Base-by-base conservation (phyloP, 371 early-diverging fungal species). In the Sporodiniella umbellata region DNA sequence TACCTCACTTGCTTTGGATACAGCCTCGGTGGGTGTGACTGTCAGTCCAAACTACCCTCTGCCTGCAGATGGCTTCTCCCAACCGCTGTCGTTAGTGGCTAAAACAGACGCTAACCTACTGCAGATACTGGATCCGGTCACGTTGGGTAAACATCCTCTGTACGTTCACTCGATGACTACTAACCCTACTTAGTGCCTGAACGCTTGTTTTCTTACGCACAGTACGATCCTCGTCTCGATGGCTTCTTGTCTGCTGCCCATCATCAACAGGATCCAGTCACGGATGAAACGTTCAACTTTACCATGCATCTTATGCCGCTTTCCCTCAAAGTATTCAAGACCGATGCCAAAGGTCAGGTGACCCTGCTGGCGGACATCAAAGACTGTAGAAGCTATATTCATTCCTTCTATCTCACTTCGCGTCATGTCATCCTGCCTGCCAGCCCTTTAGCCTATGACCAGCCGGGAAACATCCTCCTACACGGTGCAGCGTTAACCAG, bases 91-190 rank as follows among this genome's bases (percentile, higher is more conserved):
- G 0, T 51, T 86, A 33, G 69, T 88, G 3, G 54, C 74, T 31
- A 84, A 70, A 26, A 82, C 84, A 1, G 84, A 83, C 54, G 79
- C 75, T 1, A 83, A 80, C 55, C 47, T 66, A 0, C 48, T 86
- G 11, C 85, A 86, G 43, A 69, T 78, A 37, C 52, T 88, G 19
- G 70, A 88, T 58, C 67, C 77, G 1, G 72, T 74, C 22, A 84
- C 88, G 0, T 56, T 88, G 37, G 73, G 76, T 75, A 63, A 53
- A 25, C 17, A 18, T 8, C 4, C 17, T 19, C 8, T 10, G n/a
- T n/a, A n/a, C n/a, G n/a, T n/a, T n/a, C n/a, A n/a, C 7, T 40
- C 14, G 8, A 51, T 25, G 31, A 52, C 8, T 10, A 14, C 24
- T 10, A 6, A 24, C 5, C 4, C 14, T 18, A 39, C 24, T 26